Base-by-base conservation (phyloP, 805 yeast genomes). In the Cyberlindnera saturnus region DNA sequence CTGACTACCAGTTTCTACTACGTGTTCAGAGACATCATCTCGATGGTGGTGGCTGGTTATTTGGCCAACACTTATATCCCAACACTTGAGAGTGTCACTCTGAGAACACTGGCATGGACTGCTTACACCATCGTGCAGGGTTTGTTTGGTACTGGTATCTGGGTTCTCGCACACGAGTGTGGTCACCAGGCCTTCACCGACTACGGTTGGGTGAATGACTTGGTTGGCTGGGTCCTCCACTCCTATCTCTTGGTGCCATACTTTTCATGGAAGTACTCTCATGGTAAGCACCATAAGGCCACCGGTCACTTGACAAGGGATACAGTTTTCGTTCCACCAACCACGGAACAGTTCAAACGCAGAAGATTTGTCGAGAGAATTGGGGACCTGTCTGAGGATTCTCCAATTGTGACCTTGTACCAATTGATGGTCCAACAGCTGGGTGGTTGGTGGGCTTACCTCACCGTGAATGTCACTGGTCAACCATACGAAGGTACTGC, bases 111-210 rank as follows among this genome's bases (percentile, higher is more conserved):
- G 7, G 74, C 76, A 38, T 86, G 93, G 91, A 51, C 70, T 33
- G 63, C 60, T 15, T 81, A 83, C 58, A 63, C 78, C 16, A 57
- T 72, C 42, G 58, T 66, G 36, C 76, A 77, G 54, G 88, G 91
- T 26, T 66, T 86, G 43, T 76, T 83, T 47, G 81, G 81, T 45
- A 81, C 89, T 28, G 95, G 95, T 38, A 42, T 82, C 39, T 86
- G 95, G 95, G 83, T 86, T 39, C 60, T 86, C 67, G 93, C 95
- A 41, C 96, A 86, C 65, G 96, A 86, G 65, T 86, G 96, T 71
- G 96, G 96, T 47, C 96, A 86, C 63, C 83, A 79, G 54, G 95
- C 95, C 18, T 87, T 87, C 64, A 73, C 83, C 33, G 86, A 82
- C 56, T 81, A 79, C 59, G 79, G 79, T 33, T 64, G 72, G 67